Evolutionary conservation across 345 rosid genomes (phyloP), one percentile per base, ranked within the genome.

Genomic region (Eucalyptus cladocalyx): DNA sequence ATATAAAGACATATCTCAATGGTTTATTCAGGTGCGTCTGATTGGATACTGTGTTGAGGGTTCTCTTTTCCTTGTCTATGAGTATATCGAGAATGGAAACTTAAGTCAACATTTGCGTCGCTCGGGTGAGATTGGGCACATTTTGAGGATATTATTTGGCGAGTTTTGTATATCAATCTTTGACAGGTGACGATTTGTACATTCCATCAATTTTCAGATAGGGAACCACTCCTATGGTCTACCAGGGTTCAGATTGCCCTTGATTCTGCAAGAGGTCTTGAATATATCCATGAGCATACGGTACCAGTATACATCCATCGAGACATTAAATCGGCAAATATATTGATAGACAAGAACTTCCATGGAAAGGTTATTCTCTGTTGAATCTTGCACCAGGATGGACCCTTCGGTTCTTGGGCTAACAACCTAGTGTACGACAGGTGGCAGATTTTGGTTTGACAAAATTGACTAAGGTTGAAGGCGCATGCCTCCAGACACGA

Each of bases 181-280:
- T 76, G 83, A n/a, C 88, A 48, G 23, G 15, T 76, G 45, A 85
- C 37, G 47, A 37, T 48, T 24, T 88, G 80, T 91, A 90, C 88
- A 28, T 23, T 88, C n/a, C 91, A 87, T 89, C 53, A 91, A 86
- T 91, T 91, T 88, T 88, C 93, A 97, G 99, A 90, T 89, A 95
- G 92, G 93, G 98, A 98, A 9, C 94, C 99, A 43, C 91, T 95
- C 88, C 92, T 96, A 9, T 98, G 99, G 99, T 90, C 95, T 86
- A 91, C 93, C 89, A 93, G 99, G 93, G 97, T 98, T 93, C 98
- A 98, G 93, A 98, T 97, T 89, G 99, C 99, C 18, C 95, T 98
- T n/a, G 99, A 97, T 91, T 96, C 99, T 62, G 99, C 99, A 43
- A 95, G 99, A 93, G 99, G 99, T 90, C 98, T 98, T 87, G 99